Evolutionary conservation across 257 asterid genomes (phyloP).

Genomic region (Fraxinus cuspidata): DNA sequence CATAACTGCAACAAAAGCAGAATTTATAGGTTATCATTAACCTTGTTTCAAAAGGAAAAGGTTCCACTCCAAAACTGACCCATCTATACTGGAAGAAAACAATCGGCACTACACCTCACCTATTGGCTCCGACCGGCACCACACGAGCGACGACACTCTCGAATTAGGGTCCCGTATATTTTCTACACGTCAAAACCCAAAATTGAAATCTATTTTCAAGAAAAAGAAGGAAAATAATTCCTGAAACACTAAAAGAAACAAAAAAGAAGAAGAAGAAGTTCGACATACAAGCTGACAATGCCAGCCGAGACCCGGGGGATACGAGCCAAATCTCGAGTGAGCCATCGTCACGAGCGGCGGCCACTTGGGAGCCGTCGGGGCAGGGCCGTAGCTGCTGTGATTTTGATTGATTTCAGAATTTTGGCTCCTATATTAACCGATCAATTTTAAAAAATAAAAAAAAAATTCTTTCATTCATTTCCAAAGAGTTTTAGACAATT

Average conservation of each 20-base stretch:
- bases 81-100: constrained; percentile 83
- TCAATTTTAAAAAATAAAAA: no score
- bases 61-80: constrained; percentile 91
- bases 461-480: no score
- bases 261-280: neutral
- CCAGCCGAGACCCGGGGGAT: constrained; percentile 94
- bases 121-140: constrained; percentile 75
- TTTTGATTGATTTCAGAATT: no score
- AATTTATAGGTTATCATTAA: constrained; percentile 1
- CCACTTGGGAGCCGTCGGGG: constrained; percentile 31
- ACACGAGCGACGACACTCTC: constrained; percentile 79
- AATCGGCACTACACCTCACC: constrained; percentile 53
- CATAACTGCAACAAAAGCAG: neutral
- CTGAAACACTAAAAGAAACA: neutral
- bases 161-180: constrained; percentile 75
- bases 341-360: constrained; percentile 91
- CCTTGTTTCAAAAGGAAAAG: constrained; percentile 76
- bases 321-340: constrained; percentile 97
- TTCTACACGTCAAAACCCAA: constrained; percentile 51
- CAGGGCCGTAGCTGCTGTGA: neutral
- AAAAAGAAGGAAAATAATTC: neutral
- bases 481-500: no score
- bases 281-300: constrained; percentile 86
- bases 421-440: no score
- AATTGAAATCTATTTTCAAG: constrained; percentile 4